phyloP scores from a whole-genome alignment of 345 rosid genomes.

The Lumnitzera racemosa region DNA sequence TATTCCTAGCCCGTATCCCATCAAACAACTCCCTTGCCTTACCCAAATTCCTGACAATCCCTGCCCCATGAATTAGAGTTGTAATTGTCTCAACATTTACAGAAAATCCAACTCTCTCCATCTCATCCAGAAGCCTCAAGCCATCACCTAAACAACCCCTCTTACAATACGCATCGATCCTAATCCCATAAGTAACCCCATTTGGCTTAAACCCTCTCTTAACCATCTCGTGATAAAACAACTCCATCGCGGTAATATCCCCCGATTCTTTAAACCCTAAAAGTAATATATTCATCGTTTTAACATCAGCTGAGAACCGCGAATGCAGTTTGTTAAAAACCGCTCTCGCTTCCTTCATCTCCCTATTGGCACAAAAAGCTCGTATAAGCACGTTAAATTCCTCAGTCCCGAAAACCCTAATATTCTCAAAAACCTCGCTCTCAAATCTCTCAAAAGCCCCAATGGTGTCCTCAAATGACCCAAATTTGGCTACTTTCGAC shows the following conservation, averaged over 20 bases:
- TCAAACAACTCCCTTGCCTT: slow-evolving; percentile 73
- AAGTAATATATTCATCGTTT: slow-evolving; percentile 78
- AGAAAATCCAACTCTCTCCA: slow-evolving; percentile 36
- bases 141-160: slow-evolving; percentile 65
- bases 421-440: slow-evolving; percentile 35
- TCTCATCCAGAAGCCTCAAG: slow-evolving; percentile 64
- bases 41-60: slow-evolving; percentile 38
- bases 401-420: slow-evolving; percentile 44
- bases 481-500: slow-evolving; percentile 55
- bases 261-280: slow-evolving; percentile 77
- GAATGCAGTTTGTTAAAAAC: slow-evolving; percentile 53
- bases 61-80: slow-evolving; percentile 79
- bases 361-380: slow-evolving; percentile 62
- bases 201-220: slow-evolving; percentile 62
- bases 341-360: slow-evolving; percentile 77
- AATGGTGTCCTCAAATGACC: slow-evolving; percentile 63
- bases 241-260: slow-evolving; percentile 63
- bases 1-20: slow-evolving; percentile 41
- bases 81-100: slow-evolving; percentile 59
- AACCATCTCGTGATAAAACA: slow-evolving; percentile 77
- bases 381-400: slow-evolving; percentile 73
- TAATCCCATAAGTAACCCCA: slow-evolving; percentile 42
- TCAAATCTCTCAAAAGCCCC: slow-evolving; percentile 62
- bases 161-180: slow-evolving; percentile 84
- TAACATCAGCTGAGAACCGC: slow-evolving; percentile 47